Evolutionary conservation across 208 protist genomes (phyloP).

Genomic region (Herpetomonas samuelpessoai): DNA sequence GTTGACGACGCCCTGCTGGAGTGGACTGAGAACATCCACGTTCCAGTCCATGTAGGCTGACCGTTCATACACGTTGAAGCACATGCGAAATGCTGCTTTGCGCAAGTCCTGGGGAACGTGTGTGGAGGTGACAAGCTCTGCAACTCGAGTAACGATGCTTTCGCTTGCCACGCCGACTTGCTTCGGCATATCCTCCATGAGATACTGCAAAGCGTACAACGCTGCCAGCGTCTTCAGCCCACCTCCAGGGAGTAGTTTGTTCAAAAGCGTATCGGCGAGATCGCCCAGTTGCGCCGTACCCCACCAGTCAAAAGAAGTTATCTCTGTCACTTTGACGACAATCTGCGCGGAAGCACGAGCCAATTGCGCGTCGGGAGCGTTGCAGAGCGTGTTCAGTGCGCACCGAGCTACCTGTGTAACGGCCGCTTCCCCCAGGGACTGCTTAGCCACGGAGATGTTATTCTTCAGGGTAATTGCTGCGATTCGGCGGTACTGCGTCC

Average conservation of each 20-base stretch:
- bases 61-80: slow-evolving; percentile 83
- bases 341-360: slow-evolving; percentile 80
- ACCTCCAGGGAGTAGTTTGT: slow-evolving; percentile 55
- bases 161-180: slow-evolving; percentile 68
- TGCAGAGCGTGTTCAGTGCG: slow-evolving; percentile 44
- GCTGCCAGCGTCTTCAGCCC: slow-evolving; percentile 61
- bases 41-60: slow-evolving; percentile 83
- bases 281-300: slow-evolving; percentile 42
- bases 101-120: slow-evolving; percentile 29
- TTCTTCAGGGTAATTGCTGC: slow-evolving; percentile 87
- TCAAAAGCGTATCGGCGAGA: slow-evolving; percentile 61
- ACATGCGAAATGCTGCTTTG: slow-evolving; percentile 87
- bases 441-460: slow-evolving; percentile 56
- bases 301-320: slow-evolving; percentile 88
- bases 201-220: slow-evolving; percentile 84
- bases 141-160: slow-evolving; percentile 61
- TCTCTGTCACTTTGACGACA: slow-evolving; percentile 71
- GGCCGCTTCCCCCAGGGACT: slow-evolving; percentile 68
- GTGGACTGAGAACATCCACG: slow-evolving; percentile 65
- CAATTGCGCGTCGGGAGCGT: slow-evolving; percentile 52
- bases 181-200: slow-evolving; percentile 87
- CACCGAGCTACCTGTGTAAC: slow-evolving; percentile 68
- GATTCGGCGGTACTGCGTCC: slow-evolving; percentile 69
- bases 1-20: slow-evolving; percentile 67
- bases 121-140: slow-evolving; percentile 32